Base-by-base conservation (phyloP, 352 stramenopile genomes). In the Elongisporangium undulatum region DNA sequence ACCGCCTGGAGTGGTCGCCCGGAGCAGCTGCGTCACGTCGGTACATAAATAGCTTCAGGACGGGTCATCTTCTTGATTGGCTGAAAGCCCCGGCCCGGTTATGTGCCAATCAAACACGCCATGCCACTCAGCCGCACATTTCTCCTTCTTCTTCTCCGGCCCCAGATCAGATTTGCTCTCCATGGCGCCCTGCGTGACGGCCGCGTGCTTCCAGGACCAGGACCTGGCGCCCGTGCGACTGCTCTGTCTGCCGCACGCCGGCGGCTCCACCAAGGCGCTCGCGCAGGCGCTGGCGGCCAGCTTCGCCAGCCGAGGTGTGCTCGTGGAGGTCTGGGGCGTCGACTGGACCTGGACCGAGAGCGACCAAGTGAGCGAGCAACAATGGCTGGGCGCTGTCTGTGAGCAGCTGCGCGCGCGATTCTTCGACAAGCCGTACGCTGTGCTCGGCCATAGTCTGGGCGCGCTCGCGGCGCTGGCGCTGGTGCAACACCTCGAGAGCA, bases 391-490 rank as follows among this genome's bases (percentile, higher is more conserved):
- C 12, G 73, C 68, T 13, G 67, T 86, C 49, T 72, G 72, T 52
- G 59, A 62, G 52, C 53, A 75, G 58, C 66, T 90, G 19, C 66
- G 55, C 55, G 62, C 61, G 52, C 69, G 71, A 45, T 92, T 92
- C 67, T 90, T 92, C 56, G 78, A 85, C 62, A 92, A 92, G 62
- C 79, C 72, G 0, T 92, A 85, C 59, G 77, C 85, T 38, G 54
- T 92, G 23, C 41, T 85, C 22, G 82, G 82, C 54, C 82, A 92
- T 67, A 89, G 77, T 61, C 66, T 92, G 12, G 82, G 82, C n/a
- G 79, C 82, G 39, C 61, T 89, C 21, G 66, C 75, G 48, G 77
- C 76, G 45, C 64, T 92, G 12, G 78, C 72, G 34, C 66, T 92
- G 38, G 64, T 79, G 63, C 67, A 71, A 29, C 63, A 69, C 61